Conservation (phyloP, 1,139 yeast species). For the Groenewaldozyma sp. region DNA sequence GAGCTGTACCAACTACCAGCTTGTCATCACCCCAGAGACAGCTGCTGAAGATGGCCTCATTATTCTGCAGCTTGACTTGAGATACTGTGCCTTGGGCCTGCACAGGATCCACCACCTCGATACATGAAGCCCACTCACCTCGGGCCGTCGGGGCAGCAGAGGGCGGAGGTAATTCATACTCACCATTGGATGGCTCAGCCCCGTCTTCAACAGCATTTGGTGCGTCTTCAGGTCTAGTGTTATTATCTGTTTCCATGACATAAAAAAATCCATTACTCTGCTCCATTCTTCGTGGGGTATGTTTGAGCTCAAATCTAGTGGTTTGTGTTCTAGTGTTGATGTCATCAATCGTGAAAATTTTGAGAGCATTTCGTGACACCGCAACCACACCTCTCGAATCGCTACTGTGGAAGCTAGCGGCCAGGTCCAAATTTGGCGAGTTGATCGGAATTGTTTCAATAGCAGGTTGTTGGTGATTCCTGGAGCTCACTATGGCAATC, state of each 20-base stretch:
- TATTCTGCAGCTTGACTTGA: constrained; percentile 34
- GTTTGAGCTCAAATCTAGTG: constrained; percentile 37
- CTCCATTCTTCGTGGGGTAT: constrained; percentile 44
- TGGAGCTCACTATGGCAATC: constrained; percentile 29
- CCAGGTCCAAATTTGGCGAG: constrained; percentile 29
- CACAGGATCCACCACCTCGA: constrained; percentile 42
- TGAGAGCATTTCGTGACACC: constrained; percentile 42
- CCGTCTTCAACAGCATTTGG: neutral
- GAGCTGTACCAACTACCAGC: constrained; percentile 43
- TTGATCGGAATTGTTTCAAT: constrained; percentile 28
- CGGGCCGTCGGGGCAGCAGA: too few relatives aligned
- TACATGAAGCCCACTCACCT: constrained; percentile 41
- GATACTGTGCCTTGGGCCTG: constrained; percentile 32
- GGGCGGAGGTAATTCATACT: too few relatives aligned
- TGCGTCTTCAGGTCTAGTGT: constrained; percentile 3
- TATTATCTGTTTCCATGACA: constrained; percentile 41
- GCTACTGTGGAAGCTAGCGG: constrained; percentile 51
- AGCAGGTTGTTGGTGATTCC: too few relatives aligned
- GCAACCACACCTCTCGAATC: constrained; percentile 61
- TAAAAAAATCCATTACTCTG: constrained; percentile 24
- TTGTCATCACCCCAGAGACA: constrained; percentile 27
- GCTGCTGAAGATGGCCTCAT: constrained; percentile 38
- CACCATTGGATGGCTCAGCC: too few relatives aligned
- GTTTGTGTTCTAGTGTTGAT: constrained; percentile 40
- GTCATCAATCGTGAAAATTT: constrained; percentile 54